Percentiles rank a stretch among this genome's conserved stretches.
Conservation (phyloP, 2,329 filamentous ascomycete species). For the Verticillium dahliae region DNA sequence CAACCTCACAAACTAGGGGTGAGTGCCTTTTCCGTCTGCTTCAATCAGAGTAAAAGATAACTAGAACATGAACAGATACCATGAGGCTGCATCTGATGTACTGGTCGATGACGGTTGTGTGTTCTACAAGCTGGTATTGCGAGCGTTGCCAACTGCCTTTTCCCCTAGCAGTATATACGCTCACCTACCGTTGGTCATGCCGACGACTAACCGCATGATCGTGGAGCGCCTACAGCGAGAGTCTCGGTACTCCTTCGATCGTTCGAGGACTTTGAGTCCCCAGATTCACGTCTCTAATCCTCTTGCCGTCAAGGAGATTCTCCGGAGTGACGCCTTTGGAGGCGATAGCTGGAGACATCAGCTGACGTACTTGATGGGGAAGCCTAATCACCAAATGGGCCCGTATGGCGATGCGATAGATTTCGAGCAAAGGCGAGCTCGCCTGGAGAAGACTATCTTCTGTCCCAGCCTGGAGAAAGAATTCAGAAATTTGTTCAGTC, state of each 20-base stretch:
- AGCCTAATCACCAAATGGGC: not conserved
- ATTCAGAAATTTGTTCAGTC: not conserved
- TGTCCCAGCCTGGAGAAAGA: not conserved
- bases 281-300: not conserved
- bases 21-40: conserved; percentile 9
- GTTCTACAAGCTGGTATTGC: conserved; percentile 59
- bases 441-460: not conserved
- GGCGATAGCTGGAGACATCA: not conserved
- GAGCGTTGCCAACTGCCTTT: conserved; percentile 59
- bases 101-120: conserved; percentile 54
- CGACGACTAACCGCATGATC: conserved; percentile 49
- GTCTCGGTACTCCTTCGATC: conserved; percentile 52
- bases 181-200: conserved; percentile 41
- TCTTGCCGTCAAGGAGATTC: not conserved
- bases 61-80: conserved; percentile 13
- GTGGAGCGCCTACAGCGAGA: conserved; percentile 48
- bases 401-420: not conserved
- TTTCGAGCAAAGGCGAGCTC: not conserved
- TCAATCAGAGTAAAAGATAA: not conserved
- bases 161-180: conserved; percentile 57
- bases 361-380: not conserved
- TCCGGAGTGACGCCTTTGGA: not conserved
- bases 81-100: conserved; percentile 26
- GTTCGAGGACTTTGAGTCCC: conserved; percentile 2
- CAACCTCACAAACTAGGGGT: conserved; percentile 64